phyloP scores from a whole-genome alignment of 2,329 filamentous ascomycete genomes.

The Pseudocercospora macadamiae region DNA sequence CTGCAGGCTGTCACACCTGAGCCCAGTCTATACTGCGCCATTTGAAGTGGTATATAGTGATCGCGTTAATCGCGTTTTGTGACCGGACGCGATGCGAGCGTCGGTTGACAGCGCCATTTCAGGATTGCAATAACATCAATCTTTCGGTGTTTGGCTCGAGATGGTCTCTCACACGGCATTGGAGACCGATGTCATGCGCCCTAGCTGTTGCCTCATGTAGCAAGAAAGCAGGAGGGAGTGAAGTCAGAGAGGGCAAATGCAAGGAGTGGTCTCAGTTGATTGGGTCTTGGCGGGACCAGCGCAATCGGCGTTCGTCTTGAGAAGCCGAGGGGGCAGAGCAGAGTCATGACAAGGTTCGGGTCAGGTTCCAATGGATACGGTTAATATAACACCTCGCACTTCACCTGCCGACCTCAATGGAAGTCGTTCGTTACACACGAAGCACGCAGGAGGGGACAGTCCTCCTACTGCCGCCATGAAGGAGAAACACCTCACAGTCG shows the following conservation, averaged over 20 bases:
- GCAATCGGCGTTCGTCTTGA: background rate
- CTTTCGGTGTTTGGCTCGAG: no score
- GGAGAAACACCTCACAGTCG: constrained; percentile 71
- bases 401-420: constrained; percentile 4
- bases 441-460: background rate
- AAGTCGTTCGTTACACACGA: background rate
- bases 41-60: no score
- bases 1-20: no score
- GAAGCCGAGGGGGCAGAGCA: constrained; percentile 1
- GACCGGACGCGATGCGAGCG: no score
- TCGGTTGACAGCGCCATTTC: no score
- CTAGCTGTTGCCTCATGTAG: background rate
- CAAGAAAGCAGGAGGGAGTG: background rate
- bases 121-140: no score
- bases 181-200: background rate
- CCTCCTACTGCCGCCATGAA: constrained; percentile 56
- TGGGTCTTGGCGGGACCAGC: background rate
- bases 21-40: no score
- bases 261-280: background rate
- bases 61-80: no score
- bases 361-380: constrained; percentile 1
- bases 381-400: constrained; percentile 2
- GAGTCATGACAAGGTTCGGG: constrained; percentile 3
- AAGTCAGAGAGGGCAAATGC: background rate
- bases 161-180: no score